These are phyloP conservation scores for Lactarius vividus DNA, from an alignment of 768 basidiomycete species.

Conservation along the genomic window DNA sequence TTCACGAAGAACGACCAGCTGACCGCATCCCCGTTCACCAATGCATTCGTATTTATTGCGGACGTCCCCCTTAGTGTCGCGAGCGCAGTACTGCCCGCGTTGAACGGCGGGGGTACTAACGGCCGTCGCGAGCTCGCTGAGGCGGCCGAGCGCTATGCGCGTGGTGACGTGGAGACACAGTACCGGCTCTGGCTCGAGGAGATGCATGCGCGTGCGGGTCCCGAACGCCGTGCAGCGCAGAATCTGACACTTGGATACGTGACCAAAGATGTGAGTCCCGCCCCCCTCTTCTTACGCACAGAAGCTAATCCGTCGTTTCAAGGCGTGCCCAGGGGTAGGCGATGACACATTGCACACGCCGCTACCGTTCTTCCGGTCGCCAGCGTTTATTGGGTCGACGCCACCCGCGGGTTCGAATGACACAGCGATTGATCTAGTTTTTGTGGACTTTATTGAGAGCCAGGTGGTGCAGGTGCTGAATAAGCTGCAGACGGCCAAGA, in stretches of 20 bases:
- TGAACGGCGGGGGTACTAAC: constrained; percentile 49
- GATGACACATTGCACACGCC: constrained; percentile 70
- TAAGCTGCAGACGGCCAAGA: constrained; percentile 45
- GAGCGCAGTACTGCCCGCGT: constrained; percentile 47
- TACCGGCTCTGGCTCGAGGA: constrained; percentile 58
- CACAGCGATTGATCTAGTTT: constrained; percentile 68
- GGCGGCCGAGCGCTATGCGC: constrained; percentile 41
- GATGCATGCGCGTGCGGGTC: constrained; percentile 44
- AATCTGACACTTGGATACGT: constrained; percentile 74
- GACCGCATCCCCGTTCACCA: constrained; percentile 66
- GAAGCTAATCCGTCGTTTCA: not conserved
- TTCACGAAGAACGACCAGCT: constrained; percentile 84
- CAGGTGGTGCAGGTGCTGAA: constrained; percentile 58
- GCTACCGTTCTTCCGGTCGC: constrained; percentile 51
- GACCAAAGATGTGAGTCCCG: constrained; percentile 55
- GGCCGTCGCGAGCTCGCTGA: constrained; percentile 33
- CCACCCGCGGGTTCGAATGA: constrained; percentile 49
- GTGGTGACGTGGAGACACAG: constrained; percentile 49
- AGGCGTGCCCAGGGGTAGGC: constrained; percentile 71
- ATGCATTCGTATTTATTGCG: constrained; percentile 62
- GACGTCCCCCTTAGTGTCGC: constrained; percentile 51
- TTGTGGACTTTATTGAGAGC: constrained; percentile 63
- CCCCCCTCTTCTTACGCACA: not conserved
- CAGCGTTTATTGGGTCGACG: constrained; percentile 58
- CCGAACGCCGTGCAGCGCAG: constrained; percentile 40